Base-by-base conservation (phyloP, 106 monocot genomes). In the Apostasia shenzhenica region DNA sequence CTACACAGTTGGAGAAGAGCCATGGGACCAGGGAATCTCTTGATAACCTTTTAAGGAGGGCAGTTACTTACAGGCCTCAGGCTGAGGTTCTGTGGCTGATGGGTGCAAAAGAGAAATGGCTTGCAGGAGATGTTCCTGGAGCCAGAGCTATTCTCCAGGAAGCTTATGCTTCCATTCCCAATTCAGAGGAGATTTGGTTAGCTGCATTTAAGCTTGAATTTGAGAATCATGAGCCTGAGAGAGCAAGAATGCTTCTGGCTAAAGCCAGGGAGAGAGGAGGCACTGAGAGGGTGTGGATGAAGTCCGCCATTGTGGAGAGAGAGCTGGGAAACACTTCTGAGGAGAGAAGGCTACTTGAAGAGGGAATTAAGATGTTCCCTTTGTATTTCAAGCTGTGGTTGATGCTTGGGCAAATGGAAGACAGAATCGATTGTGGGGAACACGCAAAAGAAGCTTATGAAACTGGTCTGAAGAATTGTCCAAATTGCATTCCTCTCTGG, bases 221-320 rank as follows among this genome's bases (percentile, higher is more conserved):
- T 76, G 97, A 97, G 80, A 92, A 97, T 49, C 47, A 89, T 67
- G 97, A 97, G 64, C 92, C 89, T 1, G 97, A 97, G 72, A 89
- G 97, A 65, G 97, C 97, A 45, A 89, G 92, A 57, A 89, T 97
- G 80, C 86, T 97, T 81, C 78, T 97, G 46, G 86, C 97, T 14
- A 97, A 92, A 66, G 97, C 97, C 52, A 69, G 97, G 11, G 92
- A 97, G 67, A 92, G 86, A 63, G 97, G 95, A 50, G 97, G 92
- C 55, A 97, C 97, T 14, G 97, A 89, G 77, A 89, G 92, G 78
- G 97, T 97, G 12, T 97, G 97, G 97, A 97, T 97, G 97, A 97
- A 97, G 66, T 97, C 97, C 61, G 92, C 84, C 42, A 92, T 97
- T 66, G 89, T 97, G 52, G 97, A 97, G 81, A 86, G 97, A 64